Base-by-base conservation (phyloP, 2,329 filamentous ascomycete genomes). In the Trichophyton simii region DNA sequence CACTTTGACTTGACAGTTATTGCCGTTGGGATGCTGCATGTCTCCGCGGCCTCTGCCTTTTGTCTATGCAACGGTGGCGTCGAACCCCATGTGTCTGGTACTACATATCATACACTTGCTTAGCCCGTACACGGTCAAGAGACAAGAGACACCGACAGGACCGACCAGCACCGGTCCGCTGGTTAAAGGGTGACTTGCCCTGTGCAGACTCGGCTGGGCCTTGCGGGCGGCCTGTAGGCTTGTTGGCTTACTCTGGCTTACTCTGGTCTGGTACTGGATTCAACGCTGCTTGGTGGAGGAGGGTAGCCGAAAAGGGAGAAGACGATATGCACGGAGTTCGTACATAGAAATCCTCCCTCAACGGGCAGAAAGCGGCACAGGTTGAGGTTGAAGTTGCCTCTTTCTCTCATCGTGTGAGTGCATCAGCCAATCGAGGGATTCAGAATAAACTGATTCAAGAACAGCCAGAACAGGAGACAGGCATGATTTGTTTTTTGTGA, bases 81-180 rank as follows among this genome's bases (percentile, higher is more conserved):
- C 28, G 28, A 44, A 54, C 48, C 48, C 25, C 48, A 54, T 54
- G 48, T 54, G 48, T 54, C 48, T 54, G 48, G 48, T 54, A 22
- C 48, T 31, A 54, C 48, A 15, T 48, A 48, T 22, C 18, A 18
- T 22, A 44, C 41, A n/a, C n/a, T 6, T 15, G 15, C 9, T 13
- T 15, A 41, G 15, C 41, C 13, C 13, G 13, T 15, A 44, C 13
- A 18, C 2, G 15, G 41, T 36, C 34, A 38, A 38, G 34, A 38
- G 34, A 38, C 34, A 38, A 44, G 41, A 44, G 41, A 15, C n/a
- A 48, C 4, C 5, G 8, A 13, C 44, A 25, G 9, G 44, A 48
- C 50, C 22, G 44, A 48, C 50, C 22, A 54, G 22, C 50, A 15
- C 50, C 50, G 22, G 13, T 54, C 25, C 22, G 13, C 50, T 54